Percentiles rank a stretch among this genome's conserved stretches.
phyloP scores from a whole-genome alignment of 1,284 basidiomycete species.

The Rhodotorula mucilaginosa region DNA sequence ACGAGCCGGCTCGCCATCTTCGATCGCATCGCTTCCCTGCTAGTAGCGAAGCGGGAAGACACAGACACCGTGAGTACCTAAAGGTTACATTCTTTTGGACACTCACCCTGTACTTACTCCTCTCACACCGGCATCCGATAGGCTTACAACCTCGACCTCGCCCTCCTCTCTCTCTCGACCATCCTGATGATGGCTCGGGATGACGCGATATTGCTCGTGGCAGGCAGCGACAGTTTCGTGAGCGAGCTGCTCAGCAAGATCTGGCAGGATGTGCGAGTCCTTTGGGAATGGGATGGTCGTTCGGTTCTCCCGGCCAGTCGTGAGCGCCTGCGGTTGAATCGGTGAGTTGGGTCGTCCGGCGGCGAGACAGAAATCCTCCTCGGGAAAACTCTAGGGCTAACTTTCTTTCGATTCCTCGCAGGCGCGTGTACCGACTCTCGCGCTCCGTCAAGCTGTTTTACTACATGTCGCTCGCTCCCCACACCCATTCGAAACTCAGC shows the following conservation, averaged over 20 bases:
- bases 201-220: constrained; percentile 27
- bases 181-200: constrained; percentile 22
- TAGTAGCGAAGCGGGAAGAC: constrained; percentile 7
- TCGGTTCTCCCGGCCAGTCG: neutral
- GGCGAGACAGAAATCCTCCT: too few species aligned
- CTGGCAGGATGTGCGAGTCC: constrained; percentile 20
- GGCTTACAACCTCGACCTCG: constrained; percentile 11
- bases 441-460: constrained; percentile 28
- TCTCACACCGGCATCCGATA: neutral
- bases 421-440: constrained; percentile 21
- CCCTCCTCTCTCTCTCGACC: constrained; percentile 23
- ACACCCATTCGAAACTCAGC: constrained; percentile 10
- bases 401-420: neutral
- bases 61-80: neutral
- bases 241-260: constrained; percentile 31
- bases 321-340: constrained; percentile 3
- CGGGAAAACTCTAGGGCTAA: neutral
- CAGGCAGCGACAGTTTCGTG: constrained; percentile 20
- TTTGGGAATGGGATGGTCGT: constrained; percentile 37
- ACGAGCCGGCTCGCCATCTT: constrained; percentile 23
- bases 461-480: constrained; percentile 30
- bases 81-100: neutral
- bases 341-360: constrained; percentile 2
- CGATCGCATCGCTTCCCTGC: constrained; percentile 27
- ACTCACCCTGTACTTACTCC: neutral